Percentiles rank a stretch among this genome's conserved stretches.
phyloP scores from a whole-genome alignment of 768 basidiomycete genomes.

The Trametes coccinea region DNA sequence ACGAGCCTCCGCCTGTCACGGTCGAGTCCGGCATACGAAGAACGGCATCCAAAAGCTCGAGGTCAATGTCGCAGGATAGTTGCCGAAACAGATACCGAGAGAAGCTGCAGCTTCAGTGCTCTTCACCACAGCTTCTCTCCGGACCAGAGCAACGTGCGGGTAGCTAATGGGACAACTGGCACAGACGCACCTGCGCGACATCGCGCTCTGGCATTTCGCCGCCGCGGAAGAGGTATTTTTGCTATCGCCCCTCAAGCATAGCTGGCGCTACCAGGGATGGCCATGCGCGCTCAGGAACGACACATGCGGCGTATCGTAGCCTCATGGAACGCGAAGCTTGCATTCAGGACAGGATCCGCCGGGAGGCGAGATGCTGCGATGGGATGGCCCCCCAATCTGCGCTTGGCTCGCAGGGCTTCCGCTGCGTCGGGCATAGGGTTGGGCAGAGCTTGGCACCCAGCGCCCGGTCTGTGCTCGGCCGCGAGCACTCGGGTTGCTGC shows the following conservation, averaged over 20 bases:
- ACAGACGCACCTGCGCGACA: not conserved
- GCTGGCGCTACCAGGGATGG: not conserved
- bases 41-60: no score
- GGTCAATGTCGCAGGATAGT: not conserved
- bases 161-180: not conserved
- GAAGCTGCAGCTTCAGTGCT: not conserved
- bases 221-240: not conserved
- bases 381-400: not conserved
- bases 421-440: not conserved
- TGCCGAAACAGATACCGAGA: not conserved
- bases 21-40: no score
- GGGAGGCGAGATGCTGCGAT: conserved; percentile 2
- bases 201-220: not conserved
- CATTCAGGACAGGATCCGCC: conserved; percentile 12
- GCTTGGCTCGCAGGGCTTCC: not conserved
- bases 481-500: not conserved
- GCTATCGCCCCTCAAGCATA: not conserved
- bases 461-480: not conserved
- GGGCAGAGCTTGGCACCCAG: not conserved
- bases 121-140: not conserved
- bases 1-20: no score
- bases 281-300: not conserved
- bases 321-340: conserved; percentile 15
- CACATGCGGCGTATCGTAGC: conserved; percentile 7
- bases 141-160: not conserved